A percentile compares a stretch with the other conserved stretches of the same genome.
These are phyloP conservation scores for Achlya hypogyna DNA, from an alignment of 352 stramenopile genomes.

Conservation along the genomic window DNA sequence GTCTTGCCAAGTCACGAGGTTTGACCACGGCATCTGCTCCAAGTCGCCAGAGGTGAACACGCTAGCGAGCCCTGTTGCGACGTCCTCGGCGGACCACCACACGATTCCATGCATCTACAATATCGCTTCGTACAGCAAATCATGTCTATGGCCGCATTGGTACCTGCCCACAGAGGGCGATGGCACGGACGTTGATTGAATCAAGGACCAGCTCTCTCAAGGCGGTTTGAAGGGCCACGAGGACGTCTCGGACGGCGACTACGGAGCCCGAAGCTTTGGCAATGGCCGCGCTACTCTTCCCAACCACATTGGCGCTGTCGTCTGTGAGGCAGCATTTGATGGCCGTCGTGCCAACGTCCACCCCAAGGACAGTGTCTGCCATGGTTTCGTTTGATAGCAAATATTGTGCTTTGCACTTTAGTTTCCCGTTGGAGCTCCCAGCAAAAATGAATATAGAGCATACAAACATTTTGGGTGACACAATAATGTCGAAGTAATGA, in stretches of 20 bases:
- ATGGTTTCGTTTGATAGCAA: too few relatives aligned
- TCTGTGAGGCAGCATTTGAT: slow-evolving; percentile 64
- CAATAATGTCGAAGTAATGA: too few relatives aligned
- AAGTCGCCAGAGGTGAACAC: background rate
- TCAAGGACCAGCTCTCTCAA: slow-evolving; percentile 31
- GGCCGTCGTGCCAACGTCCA: slow-evolving; percentile 71
- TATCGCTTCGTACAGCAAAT: background rate
- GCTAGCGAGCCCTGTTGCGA: slow-evolving; percentile 23
- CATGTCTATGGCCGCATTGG: background rate
- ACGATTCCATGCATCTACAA: slow-evolving; percentile 77
- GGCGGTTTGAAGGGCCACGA: background rate
- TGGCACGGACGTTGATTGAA: slow-evolving; percentile 30
- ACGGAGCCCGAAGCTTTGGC: background rate
- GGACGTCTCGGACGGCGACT: background rate
- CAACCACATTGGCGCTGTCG: slow-evolving; percentile 25
- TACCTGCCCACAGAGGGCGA: slow-evolving; percentile 70
- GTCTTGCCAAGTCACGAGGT: slow-evolving; percentile 72
- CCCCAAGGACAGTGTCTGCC: slow-evolving; percentile 45
- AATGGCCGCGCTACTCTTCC: slow-evolving; percentile 29
- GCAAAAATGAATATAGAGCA: too few relatives aligned
- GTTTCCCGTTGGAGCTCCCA: too few relatives aligned
- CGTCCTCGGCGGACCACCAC: slow-evolving; percentile 55
- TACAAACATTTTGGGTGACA: too few relatives aligned
- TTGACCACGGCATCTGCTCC: slow-evolving; percentile 32
- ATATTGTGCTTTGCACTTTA: too few relatives aligned